Evolutionary conservation across 805 yeast genomes (phyloP).

Genomic region (Scheffersomyces stipitis): DNA sequence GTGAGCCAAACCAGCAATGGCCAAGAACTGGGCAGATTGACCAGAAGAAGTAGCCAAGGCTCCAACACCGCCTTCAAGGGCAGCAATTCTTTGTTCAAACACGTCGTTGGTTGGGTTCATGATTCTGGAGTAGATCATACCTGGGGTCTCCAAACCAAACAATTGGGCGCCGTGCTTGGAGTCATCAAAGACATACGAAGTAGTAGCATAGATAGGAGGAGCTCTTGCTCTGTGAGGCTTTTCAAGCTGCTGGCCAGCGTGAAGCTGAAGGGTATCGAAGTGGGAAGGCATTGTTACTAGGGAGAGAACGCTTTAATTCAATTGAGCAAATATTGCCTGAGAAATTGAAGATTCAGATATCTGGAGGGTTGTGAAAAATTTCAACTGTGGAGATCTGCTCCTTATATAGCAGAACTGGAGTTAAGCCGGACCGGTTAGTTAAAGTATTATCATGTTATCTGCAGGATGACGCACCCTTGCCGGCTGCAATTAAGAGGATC

Average conservation of each 20-base stretch:
- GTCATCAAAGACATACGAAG: slow-evolving; percentile 84
- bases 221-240: slow-evolving; percentile 75
- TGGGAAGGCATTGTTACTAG: slow-evolving; percentile 60
- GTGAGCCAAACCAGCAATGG: slow-evolving; percentile 80
- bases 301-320: too few relatives aligned
- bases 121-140: slow-evolving; percentile 85
- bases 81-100: slow-evolving; percentile 89
- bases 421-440: too few relatives aligned
- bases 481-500: too few relatives aligned
- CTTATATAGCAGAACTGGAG: too few relatives aligned
- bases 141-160: slow-evolving; percentile 80
- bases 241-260: slow-evolving; percentile 86
- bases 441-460: too few relatives aligned
- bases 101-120: slow-evolving; percentile 92
- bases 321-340: too few relatives aligned
- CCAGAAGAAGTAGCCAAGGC: slow-evolving; percentile 94
- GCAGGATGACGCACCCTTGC: too few relatives aligned
- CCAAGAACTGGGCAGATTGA: slow-evolving; percentile 90
- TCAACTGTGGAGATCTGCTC: too few relatives aligned
- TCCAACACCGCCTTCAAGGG: slow-evolving; percentile 88
- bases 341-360: too few relatives aligned
- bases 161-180: slow-evolving; percentile 91
- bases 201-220: slow-evolving; percentile 88
- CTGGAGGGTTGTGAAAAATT: too few relatives aligned
- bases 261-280: slow-evolving; percentile 89